phyloP scores from a whole-genome alignment of 441 rosid species.

The Brassica balearica region DNA sequence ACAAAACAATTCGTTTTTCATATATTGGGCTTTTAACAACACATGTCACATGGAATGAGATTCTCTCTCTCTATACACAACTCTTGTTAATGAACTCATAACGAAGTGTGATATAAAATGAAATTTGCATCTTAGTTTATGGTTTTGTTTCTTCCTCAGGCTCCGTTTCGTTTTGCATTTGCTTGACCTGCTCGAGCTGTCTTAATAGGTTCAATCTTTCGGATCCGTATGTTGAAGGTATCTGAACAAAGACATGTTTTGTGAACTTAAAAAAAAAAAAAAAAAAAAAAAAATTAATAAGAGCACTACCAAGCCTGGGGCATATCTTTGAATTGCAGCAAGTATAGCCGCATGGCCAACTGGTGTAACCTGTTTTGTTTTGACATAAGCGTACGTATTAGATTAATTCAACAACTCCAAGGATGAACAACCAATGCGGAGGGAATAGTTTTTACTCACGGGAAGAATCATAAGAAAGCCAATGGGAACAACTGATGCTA shows the following conservation, averaged over 20 bases:
- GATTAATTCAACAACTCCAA: constrained; percentile 17
- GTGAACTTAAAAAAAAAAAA: constrained; percentile 15
- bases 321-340: constrained; percentile 97
- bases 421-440: constrained; percentile 4
- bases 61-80: no score
- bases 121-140: constrained; percentile 20
- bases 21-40: neutral
- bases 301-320: constrained; percentile 73
- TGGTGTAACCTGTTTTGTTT: constrained; percentile 77
- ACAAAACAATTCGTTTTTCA: neutral
- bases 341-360: constrained; percentile 98
- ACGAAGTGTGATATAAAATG: no score
- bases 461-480: constrained; percentile 98
- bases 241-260: constrained; percentile 52
- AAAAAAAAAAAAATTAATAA: constrained; percentile 18
- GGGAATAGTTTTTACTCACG: constrained; percentile 54
- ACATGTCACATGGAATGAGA: no score
- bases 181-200: constrained; percentile 90
- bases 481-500: constrained; percentile 95
- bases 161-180: constrained; percentile 67
- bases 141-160: constrained; percentile 61
- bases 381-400: constrained; percentile 25
- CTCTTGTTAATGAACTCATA: no score
- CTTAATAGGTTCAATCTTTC: constrained; percentile 91
- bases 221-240: constrained; percentile 94